These are phyloP conservation scores for Leccinum variicolor DNA, from an alignment of 768 basidiomycete species.

Conservation along the genomic window DNA sequence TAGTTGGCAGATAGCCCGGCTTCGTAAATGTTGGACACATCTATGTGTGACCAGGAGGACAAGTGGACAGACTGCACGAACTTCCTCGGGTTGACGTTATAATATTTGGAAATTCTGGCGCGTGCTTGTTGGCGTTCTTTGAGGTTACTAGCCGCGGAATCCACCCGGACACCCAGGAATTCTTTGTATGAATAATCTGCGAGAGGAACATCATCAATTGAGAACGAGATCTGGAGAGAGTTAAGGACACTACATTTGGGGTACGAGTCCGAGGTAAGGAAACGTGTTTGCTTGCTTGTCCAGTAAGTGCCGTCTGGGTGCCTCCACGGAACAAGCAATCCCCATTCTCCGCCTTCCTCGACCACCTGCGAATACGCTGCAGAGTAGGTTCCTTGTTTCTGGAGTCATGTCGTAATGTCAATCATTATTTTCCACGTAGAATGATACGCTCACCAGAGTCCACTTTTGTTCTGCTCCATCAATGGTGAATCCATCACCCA, in stretches of 20 bases:
- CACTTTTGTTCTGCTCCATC: constrained; percentile 12
- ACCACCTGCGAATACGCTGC: constrained; percentile 22
- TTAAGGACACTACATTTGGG: constrained; percentile 18
- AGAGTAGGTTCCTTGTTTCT: constrained; percentile 20
- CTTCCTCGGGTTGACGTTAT: constrained; percentile 21
- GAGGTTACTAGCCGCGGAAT: constrained; percentile 10
- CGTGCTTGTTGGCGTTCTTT: constrained; percentile 20
- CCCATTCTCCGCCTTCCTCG: constrained; percentile 17
- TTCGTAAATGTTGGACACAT: constrained; percentile 8
- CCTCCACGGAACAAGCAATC: constrained; percentile 22
- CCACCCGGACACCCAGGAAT: constrained; percentile 25
- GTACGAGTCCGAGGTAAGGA: constrained; percentile 13
- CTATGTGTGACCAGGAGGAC: constrained; percentile 15
- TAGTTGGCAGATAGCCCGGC: constrained; percentile 13
- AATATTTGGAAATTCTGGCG: constrained; percentile 20
- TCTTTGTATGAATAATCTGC: constrained; percentile 29
- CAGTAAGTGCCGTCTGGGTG: constrained; percentile 23
- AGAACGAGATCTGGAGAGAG: neutral
- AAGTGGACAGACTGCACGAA: neutral
- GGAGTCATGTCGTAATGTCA: neutral
- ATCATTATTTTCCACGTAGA: neutral
- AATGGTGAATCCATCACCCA: constrained; percentile 20
- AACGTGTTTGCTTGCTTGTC: constrained; percentile 24
- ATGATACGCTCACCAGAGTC: constrained; percentile 19
- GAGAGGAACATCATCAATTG: neutral